Evolutionary conservation across 805 yeast species (phyloP).

Genomic region (Pichia deserticola): DNA sequence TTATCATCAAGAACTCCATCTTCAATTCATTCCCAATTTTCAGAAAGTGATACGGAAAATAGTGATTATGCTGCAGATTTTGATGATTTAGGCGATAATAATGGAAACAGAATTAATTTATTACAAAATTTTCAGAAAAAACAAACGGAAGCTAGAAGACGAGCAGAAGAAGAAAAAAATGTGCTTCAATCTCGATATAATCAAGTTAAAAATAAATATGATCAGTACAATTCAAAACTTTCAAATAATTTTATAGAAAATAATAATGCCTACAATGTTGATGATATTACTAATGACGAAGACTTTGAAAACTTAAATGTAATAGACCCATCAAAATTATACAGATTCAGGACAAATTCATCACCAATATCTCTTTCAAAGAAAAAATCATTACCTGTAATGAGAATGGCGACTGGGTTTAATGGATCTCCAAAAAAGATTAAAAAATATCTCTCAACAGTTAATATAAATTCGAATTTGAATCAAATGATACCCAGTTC

Average conservation of each 20-base stretch:
- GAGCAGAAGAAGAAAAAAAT: conserved; percentile 10
- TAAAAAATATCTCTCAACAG: conserved; percentile 23
- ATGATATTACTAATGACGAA: conserved; percentile 17
- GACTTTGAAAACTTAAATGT: conserved; percentile 23
- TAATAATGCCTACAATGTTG: not conserved
- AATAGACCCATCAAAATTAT: conserved; percentile 17
- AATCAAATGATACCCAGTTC: not conserved
- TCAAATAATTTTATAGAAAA: not conserved
- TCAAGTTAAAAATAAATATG: not conserved
- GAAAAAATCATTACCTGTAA: conserved; percentile 23
- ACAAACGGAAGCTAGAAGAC: conserved; percentile 15
- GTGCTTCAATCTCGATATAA: not conserved
- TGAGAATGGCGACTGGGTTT: conserved; percentile 11
- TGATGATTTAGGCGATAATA: conserved; percentile 10
- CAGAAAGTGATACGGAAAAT: conserved; percentile 27
- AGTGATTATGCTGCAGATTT: conserved; percentile 27
- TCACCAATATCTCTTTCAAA: conserved; percentile 10
- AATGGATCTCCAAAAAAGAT: conserved; percentile 17
- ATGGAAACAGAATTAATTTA: conserved; percentile 9
- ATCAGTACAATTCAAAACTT: too few species aligned
- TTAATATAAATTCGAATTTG: conserved; percentile 15
- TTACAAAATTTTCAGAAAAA: conserved; percentile 13
- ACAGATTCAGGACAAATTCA: conserved; percentile 13
- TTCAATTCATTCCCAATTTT: conserved; percentile 12
- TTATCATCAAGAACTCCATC: conserved; percentile 16